phyloP scores from a whole-genome alignment of 1,284 basidiomycete species.

The Phellopilus nigrolimitatus region DNA sequence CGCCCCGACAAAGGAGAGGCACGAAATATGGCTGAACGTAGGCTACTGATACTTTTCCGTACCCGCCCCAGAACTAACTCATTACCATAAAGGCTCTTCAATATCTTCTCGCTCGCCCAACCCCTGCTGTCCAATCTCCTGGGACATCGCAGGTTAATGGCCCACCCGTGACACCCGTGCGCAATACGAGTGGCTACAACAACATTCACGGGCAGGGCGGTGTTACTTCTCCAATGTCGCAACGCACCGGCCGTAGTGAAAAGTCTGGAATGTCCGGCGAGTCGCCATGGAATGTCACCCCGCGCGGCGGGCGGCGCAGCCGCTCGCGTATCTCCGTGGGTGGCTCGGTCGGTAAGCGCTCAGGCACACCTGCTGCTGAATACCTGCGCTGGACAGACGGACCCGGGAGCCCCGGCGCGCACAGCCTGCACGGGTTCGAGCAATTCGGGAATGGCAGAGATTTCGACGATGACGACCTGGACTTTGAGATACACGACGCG shows the following conservation, averaged over 20 bases:
- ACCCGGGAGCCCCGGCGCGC: conserved; percentile 65
- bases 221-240: conserved; percentile 63
- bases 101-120: conserved; percentile 75
- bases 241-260: conserved; percentile 57
- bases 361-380: conserved; percentile 85
- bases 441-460: conserved; percentile 53
- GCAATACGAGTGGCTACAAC: conserved; percentile 51
- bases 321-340: conserved; percentile 69
- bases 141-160: conserved; percentile 31
- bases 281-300: conserved; percentile 61
- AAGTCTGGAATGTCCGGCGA: conserved; percentile 46
- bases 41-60: conserved; percentile 27
- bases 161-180: conserved; percentile 45
- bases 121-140: conserved; percentile 40
- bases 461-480: conserved; percentile 57
- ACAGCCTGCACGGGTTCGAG: conserved; percentile 35
- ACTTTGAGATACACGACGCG: conserved; percentile 75
- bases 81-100: conserved; percentile 61
- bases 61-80: conserved; percentile 19
- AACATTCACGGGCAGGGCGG: conserved; percentile 40
- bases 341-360: conserved; percentile 74
- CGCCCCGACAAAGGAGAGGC: conserved; percentile 87
- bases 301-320: conserved; percentile 57
- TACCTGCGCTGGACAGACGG: conserved; percentile 69
- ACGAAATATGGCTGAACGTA: conserved; percentile 94